Evolutionary conservation across 108 stramenopile genomes (phyloP).

Genomic region (Fragilariopsis cylindrus): DNA sequence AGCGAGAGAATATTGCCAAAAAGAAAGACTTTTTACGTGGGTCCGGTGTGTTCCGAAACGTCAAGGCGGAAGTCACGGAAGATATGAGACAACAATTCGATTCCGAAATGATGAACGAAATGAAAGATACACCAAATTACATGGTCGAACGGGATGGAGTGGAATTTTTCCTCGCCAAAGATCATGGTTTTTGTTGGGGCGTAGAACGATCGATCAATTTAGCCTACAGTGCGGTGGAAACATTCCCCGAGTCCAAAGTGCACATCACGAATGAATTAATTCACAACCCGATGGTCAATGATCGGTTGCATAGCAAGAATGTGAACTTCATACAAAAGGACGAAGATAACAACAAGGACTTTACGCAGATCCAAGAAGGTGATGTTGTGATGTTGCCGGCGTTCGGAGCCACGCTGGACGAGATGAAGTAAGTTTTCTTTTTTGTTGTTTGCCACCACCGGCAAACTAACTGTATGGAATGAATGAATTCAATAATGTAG

Average conservation of each 20-base stretch:
- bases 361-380: constrained; percentile 71
- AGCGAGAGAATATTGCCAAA: constrained; percentile 65
- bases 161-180: constrained; percentile 79
- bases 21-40: constrained; percentile 77
- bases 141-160: constrained; percentile 77
- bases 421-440: constrained; percentile 68
- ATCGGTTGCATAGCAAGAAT: constrained; percentile 84
- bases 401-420: constrained; percentile 94
- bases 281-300: constrained; percentile 97
- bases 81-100: constrained; percentile 78
- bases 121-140: constrained; percentile 62
- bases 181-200: constrained; percentile 92
- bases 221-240: constrained; percentile 88
- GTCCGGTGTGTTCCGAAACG: constrained; percentile 85
- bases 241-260: constrained; percentile 83
- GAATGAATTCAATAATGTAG: background rate
- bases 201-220: constrained; percentile 92
- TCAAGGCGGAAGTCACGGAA: constrained; percentile 69
- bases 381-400: constrained; percentile 97
- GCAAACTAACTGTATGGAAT: background rate
- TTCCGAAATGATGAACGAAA: constrained; percentile 63
- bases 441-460: background rate
- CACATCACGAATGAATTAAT: constrained; percentile 98
- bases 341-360: constrained; percentile 74
- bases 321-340: constrained; percentile 90